Percentiles rank a stretch among this genome's conserved stretches.
These are phyloP conservation scores for Oemleria cerasiformis DNA, from an alignment of 306 rosid genomes.

Conservation along the genomic window DNA sequence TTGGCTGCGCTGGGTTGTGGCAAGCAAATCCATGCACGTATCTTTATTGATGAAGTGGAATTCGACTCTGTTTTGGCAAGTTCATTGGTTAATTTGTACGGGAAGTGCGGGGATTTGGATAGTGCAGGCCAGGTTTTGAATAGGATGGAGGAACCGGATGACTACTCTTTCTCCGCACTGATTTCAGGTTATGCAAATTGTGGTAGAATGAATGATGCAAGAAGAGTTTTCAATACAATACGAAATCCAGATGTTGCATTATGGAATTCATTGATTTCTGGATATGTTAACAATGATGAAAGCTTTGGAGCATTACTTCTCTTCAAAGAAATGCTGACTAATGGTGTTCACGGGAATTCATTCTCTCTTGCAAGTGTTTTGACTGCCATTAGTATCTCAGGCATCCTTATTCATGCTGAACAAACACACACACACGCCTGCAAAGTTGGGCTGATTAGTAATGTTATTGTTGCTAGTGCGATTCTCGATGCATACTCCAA, in stretches of 20 bases:
- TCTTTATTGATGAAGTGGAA: constrained; percentile 48
- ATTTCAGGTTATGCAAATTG: constrained; percentile 58
- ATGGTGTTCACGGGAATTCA: constrained; percentile 47
- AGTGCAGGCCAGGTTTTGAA: constrained; percentile 48
- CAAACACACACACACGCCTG: constrained; percentile 57
- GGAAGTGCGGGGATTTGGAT: constrained; percentile 67
- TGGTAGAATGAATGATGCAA: constrained; percentile 69
- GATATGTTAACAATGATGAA: constrained; percentile 54
- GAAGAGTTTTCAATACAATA: constrained; percentile 49
- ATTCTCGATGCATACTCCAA: constrained; percentile 74
- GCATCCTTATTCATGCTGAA: constrained; percentile 34
- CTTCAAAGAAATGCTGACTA: constrained; percentile 53
- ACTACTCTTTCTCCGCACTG: constrained; percentile 74
- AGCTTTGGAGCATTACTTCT: constrained; percentile 51
- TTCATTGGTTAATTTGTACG: constrained; percentile 59
- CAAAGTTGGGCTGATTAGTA: constrained; percentile 50
- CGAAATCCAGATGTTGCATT: constrained; percentile 42
- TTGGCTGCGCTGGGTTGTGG: constrained; percentile 55
- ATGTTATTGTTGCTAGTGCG: constrained; percentile 60
- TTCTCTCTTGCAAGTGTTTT: constrained; percentile 54
- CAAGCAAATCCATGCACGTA: constrained; percentile 72
- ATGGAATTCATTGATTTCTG: constrained; percentile 77
- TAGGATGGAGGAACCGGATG: constrained; percentile 57
- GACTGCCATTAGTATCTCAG: constrained; percentile 50
- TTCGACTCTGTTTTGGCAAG: constrained; percentile 58